Evolutionary conservation across 1,139 yeast genomes (phyloP).

Genomic region (Blastobotrys ciferrii): DNA sequence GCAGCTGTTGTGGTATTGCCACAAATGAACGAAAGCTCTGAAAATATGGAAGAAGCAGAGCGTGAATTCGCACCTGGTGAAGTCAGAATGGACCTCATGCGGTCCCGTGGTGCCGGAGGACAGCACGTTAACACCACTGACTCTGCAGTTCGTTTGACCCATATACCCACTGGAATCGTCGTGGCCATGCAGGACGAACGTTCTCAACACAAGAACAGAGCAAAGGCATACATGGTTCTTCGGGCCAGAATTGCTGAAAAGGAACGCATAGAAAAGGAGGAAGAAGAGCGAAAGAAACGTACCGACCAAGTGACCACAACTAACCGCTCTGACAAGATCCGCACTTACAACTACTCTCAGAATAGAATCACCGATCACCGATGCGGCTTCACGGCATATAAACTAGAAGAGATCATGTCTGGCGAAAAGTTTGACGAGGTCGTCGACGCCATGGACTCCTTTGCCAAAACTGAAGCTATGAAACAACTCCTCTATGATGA

Average conservation of each 20-base stretch:
- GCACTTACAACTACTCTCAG: conserved; percentile 92
- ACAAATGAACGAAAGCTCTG: conserved; percentile 59
- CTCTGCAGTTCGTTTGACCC: conserved; percentile 92
- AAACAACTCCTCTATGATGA: conserved; percentile 34
- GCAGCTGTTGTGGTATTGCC: conserved; percentile 95
- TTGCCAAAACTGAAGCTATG: conserved; percentile 48
- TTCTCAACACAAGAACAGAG: conserved; percentile 92
- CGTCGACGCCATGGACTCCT: conserved; percentile 50
- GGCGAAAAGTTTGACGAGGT: conserved; percentile 66
- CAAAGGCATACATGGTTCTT: conserved; percentile 84
- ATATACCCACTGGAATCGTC: conserved; percentile 84
- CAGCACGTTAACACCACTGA: conserved; percentile 98
- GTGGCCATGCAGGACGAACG: conserved; percentile 94
- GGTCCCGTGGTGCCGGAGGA: conserved; percentile 97
- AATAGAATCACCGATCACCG: conserved; percentile 93
- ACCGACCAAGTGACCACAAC: conserved; percentile 85
- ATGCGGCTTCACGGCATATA: conserved; percentile 75
- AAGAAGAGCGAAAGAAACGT: conserved; percentile 64
- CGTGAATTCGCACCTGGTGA: conserved; percentile 82
- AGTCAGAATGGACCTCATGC: conserved; percentile 88
- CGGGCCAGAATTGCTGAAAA: conserved; percentile 81
- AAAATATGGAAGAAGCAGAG: conserved; percentile 59
- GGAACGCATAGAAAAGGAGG: conserved; percentile 65
- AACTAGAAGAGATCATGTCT: conserved; percentile 73
- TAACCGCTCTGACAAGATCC: conserved; percentile 86